Conservation (phyloP, 192 early-diverging fungal species). For the Mortierella alpina region DNA sequence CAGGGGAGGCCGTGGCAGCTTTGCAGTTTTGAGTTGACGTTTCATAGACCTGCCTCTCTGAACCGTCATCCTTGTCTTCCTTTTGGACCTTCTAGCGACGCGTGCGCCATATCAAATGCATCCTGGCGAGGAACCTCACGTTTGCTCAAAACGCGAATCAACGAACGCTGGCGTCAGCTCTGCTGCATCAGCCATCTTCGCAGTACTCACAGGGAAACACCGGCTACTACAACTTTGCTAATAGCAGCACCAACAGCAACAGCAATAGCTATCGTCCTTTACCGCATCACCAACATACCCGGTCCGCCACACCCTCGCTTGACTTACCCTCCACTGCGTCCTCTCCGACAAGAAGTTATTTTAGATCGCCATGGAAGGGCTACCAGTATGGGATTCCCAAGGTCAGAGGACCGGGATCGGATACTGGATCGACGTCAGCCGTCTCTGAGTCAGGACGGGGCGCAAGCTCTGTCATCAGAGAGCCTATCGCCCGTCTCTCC, state of each 20-base stretch:
- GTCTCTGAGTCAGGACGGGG: slow-evolving; percentile 44
- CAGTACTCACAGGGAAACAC: slow-evolving; percentile 1
- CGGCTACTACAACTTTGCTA: background rate
- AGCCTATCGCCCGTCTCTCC: slow-evolving; percentile 43
- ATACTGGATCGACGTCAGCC: slow-evolving; percentile 38
- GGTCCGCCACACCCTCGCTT: slow-evolving; percentile 37
- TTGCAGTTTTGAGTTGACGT: no score
- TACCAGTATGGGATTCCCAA: slow-evolving; percentile 32
- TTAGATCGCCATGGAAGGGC: slow-evolving; percentile 47
- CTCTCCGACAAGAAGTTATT: slow-evolving; percentile 44
- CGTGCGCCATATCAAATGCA: slow-evolving; percentile 43
- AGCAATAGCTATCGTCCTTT: slow-evolving; percentile 1
- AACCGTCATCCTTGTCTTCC: background rate
- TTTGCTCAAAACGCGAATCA: slow-evolving; percentile 48
- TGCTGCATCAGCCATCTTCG: slow-evolving; percentile 1
- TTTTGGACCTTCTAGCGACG: slow-evolving; percentile 21
- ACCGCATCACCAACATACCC: slow-evolving; percentile 8
- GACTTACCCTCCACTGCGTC: slow-evolving; percentile 40
- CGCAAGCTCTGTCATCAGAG: slow-evolving; percentile 33
- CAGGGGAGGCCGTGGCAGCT: no score
- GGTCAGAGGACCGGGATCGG: slow-evolving; percentile 37
- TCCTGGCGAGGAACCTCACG: slow-evolving; percentile 47
- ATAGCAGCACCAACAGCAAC: slow-evolving; percentile 10
- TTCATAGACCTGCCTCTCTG: background rate
- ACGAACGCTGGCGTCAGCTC: slow-evolving; percentile 30